Evolutionary conservation across 1,284 basidiomycete species (phyloP), one percentile per base, ranked within the genome.

Genomic region (Ceratorhiza oryzae-sativae): DNA sequence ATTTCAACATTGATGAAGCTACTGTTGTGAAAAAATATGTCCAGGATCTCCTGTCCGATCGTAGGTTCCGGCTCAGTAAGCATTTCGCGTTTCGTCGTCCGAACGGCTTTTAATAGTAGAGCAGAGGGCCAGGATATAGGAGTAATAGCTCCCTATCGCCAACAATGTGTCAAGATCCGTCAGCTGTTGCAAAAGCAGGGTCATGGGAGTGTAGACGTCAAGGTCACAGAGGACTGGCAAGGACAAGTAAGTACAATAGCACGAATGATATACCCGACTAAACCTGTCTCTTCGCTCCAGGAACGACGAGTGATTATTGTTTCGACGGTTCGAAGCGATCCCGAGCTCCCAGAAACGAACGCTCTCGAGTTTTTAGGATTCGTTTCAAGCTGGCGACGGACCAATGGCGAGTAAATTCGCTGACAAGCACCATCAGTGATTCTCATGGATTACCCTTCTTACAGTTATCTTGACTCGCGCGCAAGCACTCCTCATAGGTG

Each of bases 1-100:
- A 88, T 79, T 89, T 89, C 80, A 90, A 89, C 73, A 81, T 86
- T 51, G 83, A 85, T 45, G 88, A 90, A 76, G 83, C 82, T 0
- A 78, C 83, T 0, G 80, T 85, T 62, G 86, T 89, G 56, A 86
- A 86, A 75, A 75, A 78, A 3, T 89, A 89, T 74, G 79, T 84
- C 8, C 65, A 78, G 58, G 63, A 72, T 10, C 77, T 84, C 32
- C 75, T 78, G 4, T 73, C 76, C 15, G 77, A 81, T 70, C 71
- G 75, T 27, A 42, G 76, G 5, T 67, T 80, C 32, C 77, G 78
- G 6, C 79, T 82, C 15, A 77, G 83, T 83, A 75, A 58, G 81
- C 77, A 13, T 3, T 39, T 15, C 5, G 51, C 41, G 51, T 32
- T 42, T 55, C 13, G 30, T 55, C n/a, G 5, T 13, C n/a, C 39